A percentile compares a stretch with the other conserved stretches of the same genome.
Evolutionary conservation across 2,329 filamentous ascomycete genomes (phyloP).

Genomic region (Aspergillus sp.): DNA sequence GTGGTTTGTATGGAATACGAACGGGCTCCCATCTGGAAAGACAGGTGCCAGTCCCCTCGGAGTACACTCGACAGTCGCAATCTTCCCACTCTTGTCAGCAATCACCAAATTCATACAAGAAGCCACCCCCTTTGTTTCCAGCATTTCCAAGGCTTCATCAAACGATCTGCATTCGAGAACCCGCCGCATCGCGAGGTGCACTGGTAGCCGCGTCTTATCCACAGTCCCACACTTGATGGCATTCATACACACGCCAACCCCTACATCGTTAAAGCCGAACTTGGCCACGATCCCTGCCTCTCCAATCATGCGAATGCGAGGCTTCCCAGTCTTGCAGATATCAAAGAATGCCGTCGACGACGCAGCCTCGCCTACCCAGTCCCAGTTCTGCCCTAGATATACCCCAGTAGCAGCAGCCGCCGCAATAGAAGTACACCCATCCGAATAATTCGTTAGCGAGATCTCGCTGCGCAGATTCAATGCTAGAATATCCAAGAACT

Average conservation of each 20-base stretch:
- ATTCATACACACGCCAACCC: neutral
- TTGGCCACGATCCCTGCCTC: neutral
- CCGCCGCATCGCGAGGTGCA: neutral
- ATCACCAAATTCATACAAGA: neutral
- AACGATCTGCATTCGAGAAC: neutral
- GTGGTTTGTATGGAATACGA: neutral
- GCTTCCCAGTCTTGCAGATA: neutral
- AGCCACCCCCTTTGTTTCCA: neutral
- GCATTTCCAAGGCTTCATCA: neutral
- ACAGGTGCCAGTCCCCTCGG: neutral
- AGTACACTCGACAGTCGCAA: neutral
- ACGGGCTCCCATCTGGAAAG: neutral
- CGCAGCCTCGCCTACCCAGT: neutral
- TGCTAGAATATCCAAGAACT: neutral
- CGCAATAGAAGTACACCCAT: neutral
- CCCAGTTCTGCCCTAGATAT: neutral
- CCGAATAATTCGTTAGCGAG: neutral
- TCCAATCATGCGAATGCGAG: neutral
- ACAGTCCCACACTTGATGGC: neutral
- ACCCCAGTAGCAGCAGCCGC: neutral
- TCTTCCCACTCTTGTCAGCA: neutral
- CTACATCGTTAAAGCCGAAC: neutral
- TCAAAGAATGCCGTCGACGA: neutral
- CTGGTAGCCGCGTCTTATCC: neutral
- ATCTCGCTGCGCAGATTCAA: neutral